Base-by-base conservation (phyloP, 2,329 filamentous ascomycete genomes). In the Cytospora piceicola region DNA sequence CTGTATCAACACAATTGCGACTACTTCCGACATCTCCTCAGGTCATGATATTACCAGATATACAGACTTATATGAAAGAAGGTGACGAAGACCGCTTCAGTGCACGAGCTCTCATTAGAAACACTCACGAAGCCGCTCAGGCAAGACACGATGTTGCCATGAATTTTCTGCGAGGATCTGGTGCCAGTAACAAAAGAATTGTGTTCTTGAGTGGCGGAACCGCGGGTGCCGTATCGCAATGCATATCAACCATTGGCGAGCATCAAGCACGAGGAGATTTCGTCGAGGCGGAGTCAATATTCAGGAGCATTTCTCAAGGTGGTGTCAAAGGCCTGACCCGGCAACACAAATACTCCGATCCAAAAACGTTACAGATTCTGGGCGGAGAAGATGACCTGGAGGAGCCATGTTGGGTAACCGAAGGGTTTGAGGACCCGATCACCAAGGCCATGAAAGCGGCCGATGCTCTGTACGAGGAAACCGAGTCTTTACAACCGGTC, bases 151-250 rank as follows among this genome's bases (percentile, higher is more conserved):
- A 83, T 61, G 77, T 77, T 53, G 87, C 86, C 9, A 74, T 77
- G 34, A 72, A 77, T 2, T 90, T 89, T 70, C 73, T 89, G 29
- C 73, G 76, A 51, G 76, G 76, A 12, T 80, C 83, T 8, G 80
- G 79, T 0, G 72, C 77, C 12, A 74, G 75, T 60, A 80, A 80
- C 65, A 86, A 83, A 69, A 81, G 82, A 64, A 73, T 89, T 5
- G 86, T 88, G 9, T 88, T 90, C 69, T 77, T 87, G 74, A 82
- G 87, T 61, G 87, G 87, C 3, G 86, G 87, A 12, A 85, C 83
- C 3, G 78, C 83, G 12, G 79, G 81, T 63, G 86, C 86, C 1
- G 82, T 83, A 61, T 75, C 81, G 7, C 76, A 82, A 29, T 89
- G 86, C 70, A 80, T 89, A 63, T 75, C 77, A 42, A 77, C 78